Evolutionary conservation across 2,329 filamentous ascomycete genomes (phyloP).

Genomic region (Podosphaera xanthii): DNA sequence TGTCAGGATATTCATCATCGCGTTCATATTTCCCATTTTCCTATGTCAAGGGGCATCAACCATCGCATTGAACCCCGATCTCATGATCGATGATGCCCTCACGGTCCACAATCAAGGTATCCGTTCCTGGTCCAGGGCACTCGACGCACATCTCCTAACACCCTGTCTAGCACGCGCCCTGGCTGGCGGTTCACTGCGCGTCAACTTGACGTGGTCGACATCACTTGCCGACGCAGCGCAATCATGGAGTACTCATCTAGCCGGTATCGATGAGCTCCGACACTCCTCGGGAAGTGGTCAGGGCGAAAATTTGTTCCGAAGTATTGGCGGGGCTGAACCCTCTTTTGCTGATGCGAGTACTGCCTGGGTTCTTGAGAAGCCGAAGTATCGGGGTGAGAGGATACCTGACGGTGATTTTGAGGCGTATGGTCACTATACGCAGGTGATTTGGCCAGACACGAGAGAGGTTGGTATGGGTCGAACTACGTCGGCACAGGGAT

Average conservation of each 20-base stretch:
- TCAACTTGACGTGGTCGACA: background rate
- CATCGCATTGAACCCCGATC: too few relatives aligned
- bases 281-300: background rate
- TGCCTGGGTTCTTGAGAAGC: conserved; percentile 3
- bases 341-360: background rate
- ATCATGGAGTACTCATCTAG: background rate
- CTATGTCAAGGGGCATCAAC: too few relatives aligned
- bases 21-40: too few relatives aligned
- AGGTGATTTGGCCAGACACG: conserved; percentile 3
- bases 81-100: too few relatives aligned
- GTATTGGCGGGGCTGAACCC: background rate
- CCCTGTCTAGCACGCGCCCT: background rate
- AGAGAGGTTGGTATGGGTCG: conserved; percentile 2
- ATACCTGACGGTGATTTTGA: conserved; percentile 1
- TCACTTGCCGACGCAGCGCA: background rate
- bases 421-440: conserved; percentile 4
- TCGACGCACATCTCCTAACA: too few relatives aligned
- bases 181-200: background rate
- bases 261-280: background rate
- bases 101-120: too few relatives aligned
- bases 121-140: too few relatives aligned
- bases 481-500: background rate
- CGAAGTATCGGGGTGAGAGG: conserved; percentile 2
- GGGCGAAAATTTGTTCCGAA: background rate
- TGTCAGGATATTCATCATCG: too few relatives aligned